Evolutionary conservation across 345 rosid genomes (phyloP).

Genomic region (Lepidium sativum): DNA sequence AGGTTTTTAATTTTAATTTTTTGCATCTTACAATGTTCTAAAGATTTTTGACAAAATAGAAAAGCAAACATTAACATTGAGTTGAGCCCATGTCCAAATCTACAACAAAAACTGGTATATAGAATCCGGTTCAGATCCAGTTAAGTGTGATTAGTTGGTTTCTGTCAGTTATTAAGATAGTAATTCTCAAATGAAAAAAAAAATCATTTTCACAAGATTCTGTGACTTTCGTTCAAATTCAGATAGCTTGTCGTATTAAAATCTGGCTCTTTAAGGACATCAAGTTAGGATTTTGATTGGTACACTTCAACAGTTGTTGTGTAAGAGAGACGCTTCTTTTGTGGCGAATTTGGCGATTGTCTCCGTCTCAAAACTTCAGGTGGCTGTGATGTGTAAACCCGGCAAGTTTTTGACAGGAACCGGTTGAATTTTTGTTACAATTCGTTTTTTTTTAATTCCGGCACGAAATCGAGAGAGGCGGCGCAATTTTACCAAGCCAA

Average conservation of each 20-base stretch:
- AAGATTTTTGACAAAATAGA: too few relatives aligned
- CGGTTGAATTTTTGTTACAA: neutral
- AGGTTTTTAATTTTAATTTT: too few relatives aligned
- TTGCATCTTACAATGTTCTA: too few relatives aligned
- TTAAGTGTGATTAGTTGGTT: too few relatives aligned
- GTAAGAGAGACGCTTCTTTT: neutral
- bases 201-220: too few relatives aligned
- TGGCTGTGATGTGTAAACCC: neutral
- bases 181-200: too few relatives aligned
- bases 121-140: too few relatives aligned
- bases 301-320: neutral
- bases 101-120: too few relatives aligned
- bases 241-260: conserved; percentile 8
- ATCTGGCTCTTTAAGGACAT: neutral
- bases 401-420: neutral
- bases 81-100: too few relatives aligned
- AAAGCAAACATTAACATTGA: too few relatives aligned
- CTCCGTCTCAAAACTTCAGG: neutral
- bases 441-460: neutral
- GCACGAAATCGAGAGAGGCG: neutral
- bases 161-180: too few relatives aligned
- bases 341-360: neutral
- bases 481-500: neutral
- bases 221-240: neutral
- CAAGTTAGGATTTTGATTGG: conserved; percentile 10